Evolutionary conservation across 805 yeast species (phyloP), one percentile per base, ranked within the genome.

Genomic region (baker's yeast (Saccharomyces cerevisiae)): DNA sequence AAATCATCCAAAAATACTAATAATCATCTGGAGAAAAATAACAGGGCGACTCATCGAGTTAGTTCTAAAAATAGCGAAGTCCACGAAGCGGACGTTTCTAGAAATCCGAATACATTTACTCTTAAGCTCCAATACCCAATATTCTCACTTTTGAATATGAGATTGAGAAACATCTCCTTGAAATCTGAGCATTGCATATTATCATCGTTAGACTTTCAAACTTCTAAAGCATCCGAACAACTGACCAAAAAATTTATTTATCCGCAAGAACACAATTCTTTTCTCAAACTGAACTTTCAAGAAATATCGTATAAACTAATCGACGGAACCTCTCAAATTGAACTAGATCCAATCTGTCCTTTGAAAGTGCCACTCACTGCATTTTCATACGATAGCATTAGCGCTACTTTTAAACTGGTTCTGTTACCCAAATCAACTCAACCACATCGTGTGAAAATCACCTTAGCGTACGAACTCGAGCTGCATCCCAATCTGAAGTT

Each of bases 131-230:
- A 60, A 47, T 68, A 58, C 46, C 73, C 73, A 9, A 64, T 69
- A 24, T 68, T 62, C 49, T 65, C 73, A 3, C 49, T 68, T 17
- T 48, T 69, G 46, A 66, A 66, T 51, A 66, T 68, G 62, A 60
- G 71, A 56, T 55, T 69, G 24, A 58, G 70, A 52, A 69, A 68
- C 53, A 56, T 63, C 10, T 49, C 59, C 13, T 49, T 63, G 28
- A 61, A 53, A 32, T 51, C 59, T 6, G 58, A 62, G 36, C 55
- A 57, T 32, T 57, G 57, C 50, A 62, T 67, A 28, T 50, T 65
- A 27, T 66, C 72, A 3, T 68, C 72, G 5, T 55, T 69, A 32
- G 73, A 69, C 51, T 59, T 69, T 48, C 73, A 69, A 53, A 59
- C 65, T 2, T 65, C 70, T 3, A 65, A 63, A 48, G 61, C 66